Percentiles rank a stretch among this genome's conserved stretches.
Evolutionary conservation across 1,284 basidiomycete species (phyloP).

Genomic region (Cystobasidium sp.): DNA sequence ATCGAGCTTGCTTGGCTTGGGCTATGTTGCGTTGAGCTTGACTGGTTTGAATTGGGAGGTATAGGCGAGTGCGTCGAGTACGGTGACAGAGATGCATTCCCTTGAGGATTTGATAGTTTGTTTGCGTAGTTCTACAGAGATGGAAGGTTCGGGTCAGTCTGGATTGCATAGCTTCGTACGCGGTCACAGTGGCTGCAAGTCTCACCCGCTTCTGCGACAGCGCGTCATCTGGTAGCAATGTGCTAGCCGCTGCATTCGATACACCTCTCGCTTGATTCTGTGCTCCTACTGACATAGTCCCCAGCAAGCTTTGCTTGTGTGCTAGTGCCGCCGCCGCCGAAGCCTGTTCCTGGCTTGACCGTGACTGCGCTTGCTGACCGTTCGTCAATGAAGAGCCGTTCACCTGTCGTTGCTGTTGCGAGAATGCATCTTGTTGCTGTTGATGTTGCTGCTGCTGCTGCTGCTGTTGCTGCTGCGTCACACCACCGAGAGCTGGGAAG

Average conservation of each 20-base stretch:
- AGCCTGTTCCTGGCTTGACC: constrained; percentile 48
- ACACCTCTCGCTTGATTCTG: constrained; percentile 38
- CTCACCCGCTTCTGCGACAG: constrained; percentile 42
- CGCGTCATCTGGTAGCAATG: constrained; percentile 32
- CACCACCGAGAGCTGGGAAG: constrained; percentile 53
- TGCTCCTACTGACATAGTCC: constrained; percentile 46
- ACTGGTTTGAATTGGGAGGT: constrained; percentile 24
- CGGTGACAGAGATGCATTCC: constrained; percentile 29
- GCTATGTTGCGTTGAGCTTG: constrained; percentile 26
- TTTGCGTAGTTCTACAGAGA: constrained; percentile 33
- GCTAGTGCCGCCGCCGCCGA: constrained; percentile 49
- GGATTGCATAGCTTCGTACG: background rate
- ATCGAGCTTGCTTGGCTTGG: constrained; percentile 36
- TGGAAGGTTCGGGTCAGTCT: background rate
- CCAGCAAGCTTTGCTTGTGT: constrained; percentile 50
- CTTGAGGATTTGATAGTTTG: constrained; percentile 26
- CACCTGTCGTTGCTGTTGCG: constrained; percentile 40
- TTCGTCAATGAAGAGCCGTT: constrained; percentile 42
- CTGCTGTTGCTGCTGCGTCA: constrained; percentile 14
- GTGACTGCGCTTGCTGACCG: constrained; percentile 27
- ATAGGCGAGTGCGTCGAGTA: constrained; percentile 45
- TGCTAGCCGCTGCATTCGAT: constrained; percentile 46
- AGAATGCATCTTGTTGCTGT: background rate
- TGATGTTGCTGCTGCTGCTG: constrained; percentile 11
- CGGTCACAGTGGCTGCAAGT: background rate